Conservation (phyloP, 1,139 yeast genomes). For the Yamadazyma triangularis region DNA sequence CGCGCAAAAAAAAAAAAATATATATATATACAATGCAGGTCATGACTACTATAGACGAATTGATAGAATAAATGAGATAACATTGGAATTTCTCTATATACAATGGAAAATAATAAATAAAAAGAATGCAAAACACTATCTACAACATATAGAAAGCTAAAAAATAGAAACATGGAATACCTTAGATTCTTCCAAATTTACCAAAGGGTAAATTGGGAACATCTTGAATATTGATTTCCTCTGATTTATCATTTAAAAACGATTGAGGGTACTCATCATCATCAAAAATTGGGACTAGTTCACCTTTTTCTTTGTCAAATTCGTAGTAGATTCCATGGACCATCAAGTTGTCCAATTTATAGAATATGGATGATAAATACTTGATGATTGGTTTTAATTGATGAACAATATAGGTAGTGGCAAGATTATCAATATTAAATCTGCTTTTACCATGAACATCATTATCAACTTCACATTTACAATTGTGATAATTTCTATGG, state of each 20-base stretch:
- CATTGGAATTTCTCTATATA: too few species aligned
- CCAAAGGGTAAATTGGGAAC: constrained; percentile 19
- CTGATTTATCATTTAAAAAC: constrained; percentile 7
- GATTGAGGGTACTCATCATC: constrained; percentile 22
- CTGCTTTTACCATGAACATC: constrained; percentile 22
- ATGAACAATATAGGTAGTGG: constrained; percentile 33
- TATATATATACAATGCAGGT: too few species aligned
- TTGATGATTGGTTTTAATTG: constrained; percentile 29
- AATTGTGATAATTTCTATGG: constrained; percentile 16
- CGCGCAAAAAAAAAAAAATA: too few species aligned
- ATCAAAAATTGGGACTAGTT: constrained; percentile 27
- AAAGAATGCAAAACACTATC: too few species aligned
- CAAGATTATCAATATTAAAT: constrained; percentile 30
- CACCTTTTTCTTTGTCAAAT: constrained; percentile 2
- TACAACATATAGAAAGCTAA: too few species aligned
- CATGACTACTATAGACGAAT: too few species aligned
- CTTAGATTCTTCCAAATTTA: constrained; percentile 11
- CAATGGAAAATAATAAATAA: too few species aligned
- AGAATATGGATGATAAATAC: constrained; percentile 22
- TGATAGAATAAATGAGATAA: too few species aligned
- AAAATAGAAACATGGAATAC: too few species aligned
- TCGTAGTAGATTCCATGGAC: constrained; percentile 37
- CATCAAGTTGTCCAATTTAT: constrained; percentile 26
- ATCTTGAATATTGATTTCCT: constrained; percentile 8
- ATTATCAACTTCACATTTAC: constrained; percentile 19